Percentiles rank a stretch among this genome's conserved stretches.
Conservation (phyloP, 1,284 basidiomycete genomes). For the Fomitopsis betulina region DNA sequence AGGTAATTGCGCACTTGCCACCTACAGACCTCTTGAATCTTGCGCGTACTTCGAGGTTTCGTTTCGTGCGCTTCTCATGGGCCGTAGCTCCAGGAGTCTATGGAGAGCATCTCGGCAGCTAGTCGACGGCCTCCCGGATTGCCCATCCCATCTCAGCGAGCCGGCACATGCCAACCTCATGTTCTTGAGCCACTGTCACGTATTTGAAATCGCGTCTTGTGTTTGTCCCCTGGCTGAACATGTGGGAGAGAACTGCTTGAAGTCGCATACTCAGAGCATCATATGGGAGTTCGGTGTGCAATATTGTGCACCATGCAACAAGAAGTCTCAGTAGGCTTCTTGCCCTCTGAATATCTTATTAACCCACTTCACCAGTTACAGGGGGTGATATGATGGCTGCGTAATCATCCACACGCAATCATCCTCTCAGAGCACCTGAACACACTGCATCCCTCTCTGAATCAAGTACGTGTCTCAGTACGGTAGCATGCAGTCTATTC, state of each 20-base stretch:
- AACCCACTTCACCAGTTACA: background rate
- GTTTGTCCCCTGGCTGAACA: background rate
- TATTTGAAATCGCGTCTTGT: conserved; percentile 7
- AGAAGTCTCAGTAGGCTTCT: background rate
- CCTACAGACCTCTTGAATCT: conserved; percentile 44
- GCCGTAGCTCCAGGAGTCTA: conserved; percentile 31
- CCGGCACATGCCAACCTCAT: conserved; percentile 23
- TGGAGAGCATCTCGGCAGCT: conserved; percentile 32
- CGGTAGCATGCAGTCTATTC: too few relatives aligned
- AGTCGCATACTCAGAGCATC: background rate
- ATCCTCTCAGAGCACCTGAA: too few relatives aligned
- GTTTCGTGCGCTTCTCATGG: conserved; percentile 36
- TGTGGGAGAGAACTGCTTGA: background rate
- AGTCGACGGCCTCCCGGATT: conserved; percentile 22
- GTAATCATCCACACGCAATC: background rate
- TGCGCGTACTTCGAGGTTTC: conserved; percentile 32
- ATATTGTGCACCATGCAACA: conserved; percentile 4
- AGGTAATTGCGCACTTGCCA: conserved; percentile 21
- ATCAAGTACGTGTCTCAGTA: too few relatives aligned
- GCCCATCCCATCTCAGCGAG: conserved; percentile 30
- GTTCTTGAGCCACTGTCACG: conserved; percentile 24
- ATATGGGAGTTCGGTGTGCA: conserved; percentile 3
- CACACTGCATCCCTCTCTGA: too few relatives aligned
- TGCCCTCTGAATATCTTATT: background rate
- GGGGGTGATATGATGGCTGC: too few relatives aligned